Base-by-base conservation (phyloP, 2,329 filamentous ascomycete species). In the Colletotrichum cordylinicola region DNA sequence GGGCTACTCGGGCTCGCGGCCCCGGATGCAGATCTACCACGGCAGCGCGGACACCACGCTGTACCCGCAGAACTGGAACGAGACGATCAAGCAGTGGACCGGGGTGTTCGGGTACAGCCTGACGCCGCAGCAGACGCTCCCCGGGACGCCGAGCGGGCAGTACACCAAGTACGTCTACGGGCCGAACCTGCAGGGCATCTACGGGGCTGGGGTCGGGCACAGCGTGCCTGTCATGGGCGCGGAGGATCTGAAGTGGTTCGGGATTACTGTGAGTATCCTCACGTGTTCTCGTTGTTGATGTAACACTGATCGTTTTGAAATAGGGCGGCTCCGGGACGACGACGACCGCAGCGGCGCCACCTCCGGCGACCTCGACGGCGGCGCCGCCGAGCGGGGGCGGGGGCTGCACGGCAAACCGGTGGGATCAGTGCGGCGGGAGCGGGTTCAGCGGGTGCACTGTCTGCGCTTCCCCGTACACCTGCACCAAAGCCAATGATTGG, bases 11-110 rank as follows among this genome's bases (percentile, higher is more conserved):
- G 89, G 90, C 4, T 71, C 85, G 1, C 84, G 89, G 3, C 90
- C 91, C 3, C 86, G 85, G 70, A 89, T 92, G 87, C 88, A 90
- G 80, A 86, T 92, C 79, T 92, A 88, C 84, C 90, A 92, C 79
- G 90, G 90, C 55, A 87, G 86, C 48, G 82, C 80, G 4, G 90
- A 92, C 79, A 82, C 81, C 13, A 90, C 86, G 1, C 84, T 92
- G 12, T 83, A 85, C 67, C 87, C 87, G 18, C 85, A 87, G 78
- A 92, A 92, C 82, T 91, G 90, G 80, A 80, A 88, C 52, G 91
- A 92, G 84, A 88, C 88, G 67, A 87, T 90, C 80, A 90, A 91
- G 84, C 85, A 90, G 82, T 91, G 89, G 89, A 86, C 88, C 0
- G 86, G 85, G 21, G 86, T 91, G 2, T 86, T 89, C 69, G 88